Base-by-base conservation (phyloP, 768 basidiomycete genomes). In the Hemileccinum impolitum region DNA sequence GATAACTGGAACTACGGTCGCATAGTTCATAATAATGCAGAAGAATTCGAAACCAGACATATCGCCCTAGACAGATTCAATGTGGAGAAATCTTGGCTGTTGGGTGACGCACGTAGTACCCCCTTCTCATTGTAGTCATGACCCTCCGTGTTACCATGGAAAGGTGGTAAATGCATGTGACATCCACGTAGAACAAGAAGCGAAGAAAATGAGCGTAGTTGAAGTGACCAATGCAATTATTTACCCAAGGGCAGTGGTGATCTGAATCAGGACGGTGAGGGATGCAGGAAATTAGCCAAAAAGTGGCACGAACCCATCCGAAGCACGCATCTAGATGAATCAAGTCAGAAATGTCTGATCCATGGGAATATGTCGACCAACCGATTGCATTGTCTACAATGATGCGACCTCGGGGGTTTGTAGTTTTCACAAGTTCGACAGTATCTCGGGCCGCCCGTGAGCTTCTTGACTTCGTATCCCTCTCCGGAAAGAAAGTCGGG, bases 231-330 rank as follows among this genome's bases (percentile, higher is more conserved):
- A 99, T 87, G 61, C 94, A 95, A 58, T 94, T 97, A 66, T 92
- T 86, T 28, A 93, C 82, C 92, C 90, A 94, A 7, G 90, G 91
- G 64, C 90, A 92, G 61, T 93, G 90, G 60, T 93, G 90, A 64
- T 93, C 90, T 91, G 52, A 30, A 52, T 17, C 10, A 19, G 14
- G 46, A 32, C 39, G 30, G 18, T 52, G 21, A 62, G 51, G 47
- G 45, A 36, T 41, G 35, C 12, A 31, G 13, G 36, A 43, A 10
- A 43, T 19, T 15, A 19, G 17, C 34, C 28, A 19, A 17, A 46
- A 32, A 14, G 4, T 26, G 30, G 34, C 23, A 57, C 80, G 55
- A 65, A 85, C 91, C 91, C 91, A 96, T 95, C 40, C 90, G 84
- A 47, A 96, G 79, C 31, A 95, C 78, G 67, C 89, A 93, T 63